Conservation (phyloP, 202 grass and related monocot species). For the Sporobolus alterniflorus region DNA sequence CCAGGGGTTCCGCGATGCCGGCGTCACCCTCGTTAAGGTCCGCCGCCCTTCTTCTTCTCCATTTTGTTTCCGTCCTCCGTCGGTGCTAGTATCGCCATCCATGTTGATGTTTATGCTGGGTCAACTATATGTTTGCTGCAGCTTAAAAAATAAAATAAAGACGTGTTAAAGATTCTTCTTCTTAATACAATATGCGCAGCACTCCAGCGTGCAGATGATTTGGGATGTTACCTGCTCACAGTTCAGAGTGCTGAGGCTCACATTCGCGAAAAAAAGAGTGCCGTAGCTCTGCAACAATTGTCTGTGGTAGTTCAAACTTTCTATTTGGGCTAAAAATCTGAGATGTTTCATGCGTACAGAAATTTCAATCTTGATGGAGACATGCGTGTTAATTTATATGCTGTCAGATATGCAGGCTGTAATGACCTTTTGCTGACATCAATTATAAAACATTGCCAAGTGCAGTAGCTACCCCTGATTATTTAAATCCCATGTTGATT, state of each 20-base stretch:
- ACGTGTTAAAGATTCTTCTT: background rate
- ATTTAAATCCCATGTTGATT: background rate
- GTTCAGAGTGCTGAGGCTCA: too few species aligned
- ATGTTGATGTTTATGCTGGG: background rate
- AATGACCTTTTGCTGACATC: background rate
- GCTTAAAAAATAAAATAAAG: background rate
- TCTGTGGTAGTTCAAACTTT: background rate
- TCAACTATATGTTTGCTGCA: background rate
- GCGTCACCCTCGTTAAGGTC: constrained; percentile 52
- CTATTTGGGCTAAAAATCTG: background rate
- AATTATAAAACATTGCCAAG: background rate
- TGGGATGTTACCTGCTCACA: too few species aligned
- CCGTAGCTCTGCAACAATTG: background rate
- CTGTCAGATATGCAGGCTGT: background rate
- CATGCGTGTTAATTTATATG: background rate
- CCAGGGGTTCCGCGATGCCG: constrained; percentile 49
- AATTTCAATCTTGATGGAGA: background rate
- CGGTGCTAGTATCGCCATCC: background rate
- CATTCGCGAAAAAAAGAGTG: too few species aligned
- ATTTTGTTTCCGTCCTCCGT: background rate
- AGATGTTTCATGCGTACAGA: background rate
- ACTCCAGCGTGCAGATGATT: too few species aligned
- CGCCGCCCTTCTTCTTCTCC: background rate
- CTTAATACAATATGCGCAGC: too few species aligned
- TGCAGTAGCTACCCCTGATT: background rate